Evolutionary conservation across 768 basidiomycete genomes (phyloP).

Genomic region (Strobilomyces confusus): DNA sequence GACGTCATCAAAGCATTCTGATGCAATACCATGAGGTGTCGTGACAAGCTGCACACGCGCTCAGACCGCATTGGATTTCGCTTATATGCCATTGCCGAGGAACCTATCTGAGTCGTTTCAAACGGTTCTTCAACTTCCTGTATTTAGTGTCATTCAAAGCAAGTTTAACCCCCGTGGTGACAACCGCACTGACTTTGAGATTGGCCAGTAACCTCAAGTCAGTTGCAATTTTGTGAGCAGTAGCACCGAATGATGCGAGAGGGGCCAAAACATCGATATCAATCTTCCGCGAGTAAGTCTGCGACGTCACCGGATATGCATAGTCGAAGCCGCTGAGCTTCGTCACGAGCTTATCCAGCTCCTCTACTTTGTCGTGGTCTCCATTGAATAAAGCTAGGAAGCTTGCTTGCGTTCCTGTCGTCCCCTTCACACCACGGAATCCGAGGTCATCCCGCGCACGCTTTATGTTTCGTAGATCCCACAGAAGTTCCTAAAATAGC

Average conservation of each 20-base stretch:
- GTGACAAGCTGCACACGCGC: slow-evolving; percentile 92
- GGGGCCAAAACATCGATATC: slow-evolving; percentile 91
- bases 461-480: slow-evolving; percentile 93
- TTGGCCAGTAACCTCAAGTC: slow-evolving; percentile 93
- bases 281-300: slow-evolving; percentile 98
- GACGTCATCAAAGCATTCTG: slow-evolving; percentile 96
- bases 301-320: slow-evolving; percentile 96
- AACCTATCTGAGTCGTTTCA: slow-evolving; percentile 97
- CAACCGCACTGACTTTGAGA: slow-evolving; percentile 57
- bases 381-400: slow-evolving; percentile 94
- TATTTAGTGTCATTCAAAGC: neutral
- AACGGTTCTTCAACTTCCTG: slow-evolving; percentile 98
- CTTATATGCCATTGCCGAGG: slow-evolving; percentile 98
- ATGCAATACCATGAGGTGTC: slow-evolving; percentile 93
- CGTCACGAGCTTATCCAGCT: slow-evolving; percentile 85
- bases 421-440: slow-evolving; percentile 99
- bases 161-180: neutral
- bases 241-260: slow-evolving; percentile 86
- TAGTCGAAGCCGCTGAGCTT: slow-evolving; percentile 89
- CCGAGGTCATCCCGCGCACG: slow-evolving; percentile 89
- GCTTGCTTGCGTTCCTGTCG: slow-evolving; percentile 96
- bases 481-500: slow-evolving; percentile 70
- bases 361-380: slow-evolving; percentile 91
- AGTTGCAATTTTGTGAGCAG: slow-evolving; percentile 97
- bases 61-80: slow-evolving; percentile 99